Conservation (phyloP, 192 early-diverging fungal genomes). For the Backusella morwellensis region DNA sequence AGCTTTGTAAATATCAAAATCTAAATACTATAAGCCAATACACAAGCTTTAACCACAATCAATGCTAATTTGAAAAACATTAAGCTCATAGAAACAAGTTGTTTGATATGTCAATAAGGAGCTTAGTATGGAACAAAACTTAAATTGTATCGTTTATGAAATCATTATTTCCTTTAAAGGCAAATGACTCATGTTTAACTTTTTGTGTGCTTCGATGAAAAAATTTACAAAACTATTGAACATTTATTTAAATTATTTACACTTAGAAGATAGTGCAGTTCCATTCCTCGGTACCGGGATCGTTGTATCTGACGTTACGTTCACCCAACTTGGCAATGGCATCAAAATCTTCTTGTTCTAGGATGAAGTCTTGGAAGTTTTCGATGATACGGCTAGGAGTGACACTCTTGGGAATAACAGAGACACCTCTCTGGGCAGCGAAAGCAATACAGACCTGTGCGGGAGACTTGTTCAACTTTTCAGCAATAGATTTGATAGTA, state of each 20-base stretch:
- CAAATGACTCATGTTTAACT: background rate
- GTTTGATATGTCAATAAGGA: background rate
- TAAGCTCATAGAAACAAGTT: background rate
- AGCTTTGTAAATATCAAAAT: background rate
- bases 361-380: constrained; percentile 56
- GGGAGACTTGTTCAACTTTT: constrained; percentile 59
- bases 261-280: constrained; percentile 24
- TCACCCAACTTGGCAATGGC: constrained; percentile 36
- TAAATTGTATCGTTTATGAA: background rate
- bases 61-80: background rate
- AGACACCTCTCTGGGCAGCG: constrained; percentile 69
- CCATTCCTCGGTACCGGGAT: constrained; percentile 38
- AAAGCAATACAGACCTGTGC: constrained; percentile 80
- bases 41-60: background rate
- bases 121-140: background rate
- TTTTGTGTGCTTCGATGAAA: background rate
- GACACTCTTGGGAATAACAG: constrained; percentile 81
- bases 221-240: constrained; percentile 6
- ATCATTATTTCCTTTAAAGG: background rate
- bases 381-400: constrained; percentile 57
- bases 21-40: background rate
- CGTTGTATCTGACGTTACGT: constrained; percentile 42
- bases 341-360: constrained; percentile 44
- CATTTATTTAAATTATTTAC: background rate
- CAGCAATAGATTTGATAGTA: constrained; percentile 46